Evolutionary conservation across 768 basidiomycete species (phyloP).

Genomic region (Suillus ampliporus): DNA sequence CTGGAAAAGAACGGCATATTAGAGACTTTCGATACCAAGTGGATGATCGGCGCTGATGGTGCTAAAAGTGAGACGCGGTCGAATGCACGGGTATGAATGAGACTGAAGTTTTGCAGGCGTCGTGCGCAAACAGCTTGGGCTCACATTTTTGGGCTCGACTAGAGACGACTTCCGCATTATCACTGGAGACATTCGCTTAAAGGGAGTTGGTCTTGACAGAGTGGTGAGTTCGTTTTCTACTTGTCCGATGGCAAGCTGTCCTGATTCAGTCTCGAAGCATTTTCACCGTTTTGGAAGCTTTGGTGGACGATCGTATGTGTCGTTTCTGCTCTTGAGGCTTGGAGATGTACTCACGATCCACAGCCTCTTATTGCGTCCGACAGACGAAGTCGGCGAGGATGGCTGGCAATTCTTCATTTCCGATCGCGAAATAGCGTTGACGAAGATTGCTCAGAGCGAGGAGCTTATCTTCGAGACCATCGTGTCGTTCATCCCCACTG

Average conservation of each 20-base stretch:
- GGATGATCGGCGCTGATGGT: conserved; percentile 21
- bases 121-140: conserved; percentile 13
- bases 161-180: conserved; percentile 32
- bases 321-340: neutral
- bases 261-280: neutral
- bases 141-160: conserved; percentile 33
- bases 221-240: conserved; percentile 34
- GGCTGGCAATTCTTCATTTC: conserved; percentile 22
- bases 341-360: neutral
- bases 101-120: conserved; percentile 1
- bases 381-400: conserved; percentile 31
- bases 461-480: conserved; percentile 37
- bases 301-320: neutral
- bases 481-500: neutral
- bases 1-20: conserved; percentile 4
- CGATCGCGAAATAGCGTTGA: conserved; percentile 14
- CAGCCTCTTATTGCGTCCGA: conserved; percentile 15
- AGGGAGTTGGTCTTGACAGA: conserved; percentile 40
- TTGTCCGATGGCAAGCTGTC: neutral
- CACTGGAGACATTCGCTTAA: conserved; percentile 43
- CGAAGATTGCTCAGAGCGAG: conserved; percentile 22
- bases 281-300: conserved; percentile 49
- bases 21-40: conserved; percentile 11
- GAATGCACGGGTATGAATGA: neutral
- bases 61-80: conserved; percentile 18